Conservation (phyloP, 169 alveolate genomes). For the Nephromyces sp. region DNA sequence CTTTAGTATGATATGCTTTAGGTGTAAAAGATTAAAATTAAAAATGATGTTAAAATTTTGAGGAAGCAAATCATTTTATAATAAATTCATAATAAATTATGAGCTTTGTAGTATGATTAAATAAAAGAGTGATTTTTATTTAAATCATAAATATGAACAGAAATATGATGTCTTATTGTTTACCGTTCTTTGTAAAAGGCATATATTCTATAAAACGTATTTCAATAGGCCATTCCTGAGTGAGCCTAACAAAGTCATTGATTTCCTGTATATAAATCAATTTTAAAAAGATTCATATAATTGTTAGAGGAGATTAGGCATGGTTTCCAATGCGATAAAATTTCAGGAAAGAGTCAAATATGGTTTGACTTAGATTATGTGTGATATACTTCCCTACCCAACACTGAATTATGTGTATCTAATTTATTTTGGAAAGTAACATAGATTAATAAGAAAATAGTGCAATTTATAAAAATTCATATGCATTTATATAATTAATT, state of each 20-base stretch:
- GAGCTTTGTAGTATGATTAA: neutral
- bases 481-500: neutral
- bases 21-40: neutral
- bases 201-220: slow-evolving; percentile 22
- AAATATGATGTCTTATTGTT: neutral
- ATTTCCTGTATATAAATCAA: slow-evolving; percentile 1
- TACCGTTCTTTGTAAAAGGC: slow-evolving; percentile 14
- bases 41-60: neutral
- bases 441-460: neutral
- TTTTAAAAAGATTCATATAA: neutral
- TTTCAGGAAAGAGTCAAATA: neutral
- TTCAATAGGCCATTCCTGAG: slow-evolving; percentile 4
- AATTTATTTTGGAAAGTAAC: too few species aligned
- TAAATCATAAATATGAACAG: neutral
- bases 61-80: neutral
- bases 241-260: slow-evolving; percentile 3
- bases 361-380: neutral
- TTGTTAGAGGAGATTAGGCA: neutral
- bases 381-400: neutral
- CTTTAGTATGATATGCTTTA: neutral
- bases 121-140: neutral
- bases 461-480: neutral
- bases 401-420: neutral
- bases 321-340: neutral
- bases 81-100: neutral